Conservation (phyloP, 2,329 filamentous ascomycete species). For the Didymella keratinophila region DNA sequence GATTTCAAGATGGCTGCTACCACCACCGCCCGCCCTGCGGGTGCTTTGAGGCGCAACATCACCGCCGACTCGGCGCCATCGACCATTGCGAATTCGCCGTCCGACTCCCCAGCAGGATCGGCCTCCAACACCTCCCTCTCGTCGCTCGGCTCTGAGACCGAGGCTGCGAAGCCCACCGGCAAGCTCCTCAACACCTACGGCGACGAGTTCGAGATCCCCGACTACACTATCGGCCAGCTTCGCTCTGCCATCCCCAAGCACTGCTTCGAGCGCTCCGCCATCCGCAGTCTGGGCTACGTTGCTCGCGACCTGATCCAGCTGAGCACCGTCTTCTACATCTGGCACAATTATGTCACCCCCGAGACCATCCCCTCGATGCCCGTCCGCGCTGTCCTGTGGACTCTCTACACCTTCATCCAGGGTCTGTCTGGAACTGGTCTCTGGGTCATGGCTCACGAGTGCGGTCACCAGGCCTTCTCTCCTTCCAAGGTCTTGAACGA, state of each 20-base stretch:
- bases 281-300: conserved; percentile 81
- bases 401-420: conserved; percentile 79
- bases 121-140: conserved; percentile 90
- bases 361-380: conserved; percentile 77
- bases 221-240: conserved; percentile 98
- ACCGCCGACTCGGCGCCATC: conserved; percentile 61
- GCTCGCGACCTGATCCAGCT: conserved; percentile 78
- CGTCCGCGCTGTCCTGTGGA: conserved; percentile 70
- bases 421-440: conserved; percentile 92
- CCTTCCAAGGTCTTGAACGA: conserved; percentile 91
- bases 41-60: conserved; percentile 54
- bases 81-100: conserved; percentile 64
- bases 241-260: conserved; percentile 96
- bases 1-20: conserved; percentile 54
- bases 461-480: conserved; percentile 96
- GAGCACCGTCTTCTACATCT: conserved; percentile 81
- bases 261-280: conserved; percentile 88
- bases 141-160: conserved; percentile 77
- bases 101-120: conserved; percentile 68
- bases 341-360: conserved; percentile 88
- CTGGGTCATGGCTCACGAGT: conserved; percentile 98
- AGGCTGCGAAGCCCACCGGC: conserved; percentile 59
- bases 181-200: conserved; percentile 90
- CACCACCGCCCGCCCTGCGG: conserved; percentile 62
- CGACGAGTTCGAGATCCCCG: conserved; percentile 90